Conservation (phyloP, 768 basidiomycete species). For the Russula dissimulans region DNA sequence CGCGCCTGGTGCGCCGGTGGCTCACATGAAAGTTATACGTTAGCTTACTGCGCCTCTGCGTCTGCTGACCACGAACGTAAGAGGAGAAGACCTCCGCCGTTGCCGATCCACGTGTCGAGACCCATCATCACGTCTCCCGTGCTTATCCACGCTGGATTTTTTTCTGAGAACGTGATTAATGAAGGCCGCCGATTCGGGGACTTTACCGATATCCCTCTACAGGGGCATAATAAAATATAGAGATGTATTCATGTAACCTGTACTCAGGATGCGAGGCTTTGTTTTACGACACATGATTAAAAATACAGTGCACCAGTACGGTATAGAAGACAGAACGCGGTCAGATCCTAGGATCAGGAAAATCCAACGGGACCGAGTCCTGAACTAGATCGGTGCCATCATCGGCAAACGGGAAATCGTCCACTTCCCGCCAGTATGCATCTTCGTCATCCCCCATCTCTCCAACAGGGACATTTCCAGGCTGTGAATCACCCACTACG, state of each 20-base stretch:
- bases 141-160: constrained; percentile 2
- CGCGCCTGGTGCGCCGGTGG: background rate
- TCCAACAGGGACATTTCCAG: background rate
- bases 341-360: background rate
- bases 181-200: background rate
- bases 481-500: constrained; percentile 2
- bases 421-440: constrained; percentile 16
- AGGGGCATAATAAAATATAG: background rate
- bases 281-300: background rate
- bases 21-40: background rate
- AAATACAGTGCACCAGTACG: background rate
- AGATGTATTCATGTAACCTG: background rate
- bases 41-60: background rate
- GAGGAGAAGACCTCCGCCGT: background rate
- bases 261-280: background rate
- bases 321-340: background rate
- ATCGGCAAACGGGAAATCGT: constrained; percentile 3
- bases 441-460: constrained; percentile 17
- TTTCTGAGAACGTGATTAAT: background rate
- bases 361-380: background rate
- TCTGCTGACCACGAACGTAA: background rate
- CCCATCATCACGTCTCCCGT: background rate
- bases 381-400: background rate
- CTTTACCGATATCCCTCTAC: background rate
- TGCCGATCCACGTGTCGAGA: background rate